Evolutionary conservation across 1,284 basidiomycete species (phyloP), one percentile per base, ranked within the genome.

Genomic region (Peniophora sp.): DNA sequence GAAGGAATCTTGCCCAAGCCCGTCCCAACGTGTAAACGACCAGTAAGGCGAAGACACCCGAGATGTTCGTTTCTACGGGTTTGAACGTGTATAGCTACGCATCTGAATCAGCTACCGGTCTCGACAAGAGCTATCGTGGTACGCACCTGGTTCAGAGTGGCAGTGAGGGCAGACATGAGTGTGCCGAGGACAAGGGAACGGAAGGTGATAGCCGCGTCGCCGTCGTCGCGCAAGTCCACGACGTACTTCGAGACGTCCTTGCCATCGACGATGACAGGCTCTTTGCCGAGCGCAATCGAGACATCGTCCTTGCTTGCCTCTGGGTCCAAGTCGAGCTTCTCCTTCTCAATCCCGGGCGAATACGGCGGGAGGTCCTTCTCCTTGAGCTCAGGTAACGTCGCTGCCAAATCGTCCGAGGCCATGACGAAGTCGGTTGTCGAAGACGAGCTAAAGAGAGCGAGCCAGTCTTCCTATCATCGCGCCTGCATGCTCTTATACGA

Each of bases 151-250:
- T 63, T 64, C 34, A 78, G 59, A 12, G 76, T 73, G 47, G 82
- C 74, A 24, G 77, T 73, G 23, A 83, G 66, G 12, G 73, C 77
- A 20, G 79, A 75, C 54, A 82, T 70, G 0, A 78, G 53, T 0
- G 82, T 78, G 0, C 81, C 83, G 10, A 85, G 60, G 24, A 78
- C 58, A 17, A 81, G 56, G 9, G 79, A 80, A 15, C 83, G 72
- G 56, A 84, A 75, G 0, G 82, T 84, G 22, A 84, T 60, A 0
- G 79, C 69, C 3, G 70, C 66, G 52, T 83, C 83, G 2, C 71
- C 76, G 57, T 85, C 83, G 61, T 86, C 83, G 23, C 81, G 71
- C 23, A 76, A 50, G 57, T 83, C 79, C 49, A 86, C 70, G 15
- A 80, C 71, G 56, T 72, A 78, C 48, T 72, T 70, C 2, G 81